Base-by-base conservation (phyloP, 495 filamentous ascomycete genomes). In the Collariella sp. region DNA sequence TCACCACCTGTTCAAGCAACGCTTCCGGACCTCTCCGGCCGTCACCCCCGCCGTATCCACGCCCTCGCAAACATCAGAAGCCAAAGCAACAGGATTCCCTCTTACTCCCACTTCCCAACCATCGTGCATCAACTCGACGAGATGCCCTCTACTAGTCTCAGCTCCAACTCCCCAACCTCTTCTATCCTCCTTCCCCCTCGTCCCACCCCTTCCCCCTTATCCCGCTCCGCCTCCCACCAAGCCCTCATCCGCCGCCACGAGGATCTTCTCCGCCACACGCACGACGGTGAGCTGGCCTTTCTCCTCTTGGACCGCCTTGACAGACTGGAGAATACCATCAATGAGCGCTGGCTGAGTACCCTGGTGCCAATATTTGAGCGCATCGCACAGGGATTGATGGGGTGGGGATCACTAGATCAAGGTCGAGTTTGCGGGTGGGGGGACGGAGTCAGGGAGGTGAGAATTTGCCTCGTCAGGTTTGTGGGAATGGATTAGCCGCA, bases 191-290 rank as follows among this genome's bases (percentile, higher is more conserved):
- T 3, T 3, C 3, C 11, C 6, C 35, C 11, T 12, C 35, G 11
- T n/a, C 35, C 35, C 26, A 20, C 29, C 20, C 10, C 29, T 12
- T 29, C 6, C 19, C 40, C 38, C 13, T 20, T 19, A 44, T 58
- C 52, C 6, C 54, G 47, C 38, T 55, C 43, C 47, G 65, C 23
- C 15, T 60, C 44, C 22, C 62, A 56, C 26, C 54, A 41, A 42
- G 50, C 65, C 38, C 60, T 73, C 12, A 26, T 65, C 16, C 47
- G 46, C 5, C 67, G 62, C 16, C 70, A 72, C 50, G 62, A 72
- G 46, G 57, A 40, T 3, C 31, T 1, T 18, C 57, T 69, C 11
- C 62, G 60, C n/a, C 56, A 65, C 41, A 53, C 58, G 7, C 69
- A 64, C 10, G 44, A 65, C 4, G 60, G 56, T 1, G 72, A 75